These are phyloP conservation scores for Arthrobotrys megalospora DNA, from an alignment of 2,329 filamentous ascomycete genomes.

Conservation along the genomic window DNA sequence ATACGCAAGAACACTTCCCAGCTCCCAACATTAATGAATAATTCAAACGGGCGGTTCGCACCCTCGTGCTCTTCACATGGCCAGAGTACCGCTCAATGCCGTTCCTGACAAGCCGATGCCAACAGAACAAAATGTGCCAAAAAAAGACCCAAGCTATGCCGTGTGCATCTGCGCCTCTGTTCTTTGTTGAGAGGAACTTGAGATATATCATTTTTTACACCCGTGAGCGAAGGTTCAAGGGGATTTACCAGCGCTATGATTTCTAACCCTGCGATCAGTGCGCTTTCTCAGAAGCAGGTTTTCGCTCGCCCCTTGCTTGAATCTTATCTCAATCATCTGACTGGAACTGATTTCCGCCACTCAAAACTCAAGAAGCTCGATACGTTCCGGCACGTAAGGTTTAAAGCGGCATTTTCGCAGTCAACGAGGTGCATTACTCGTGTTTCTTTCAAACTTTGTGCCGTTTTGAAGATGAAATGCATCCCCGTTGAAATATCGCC, in stretches of 20 bases:
- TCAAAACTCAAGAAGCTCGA: neutral
- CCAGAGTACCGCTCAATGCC: slow-evolving; percentile 7
- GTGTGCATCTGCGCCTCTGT: slow-evolving; percentile 8
- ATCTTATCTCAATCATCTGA: slow-evolving; percentile 14
- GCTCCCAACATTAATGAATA: slow-evolving; percentile 11
- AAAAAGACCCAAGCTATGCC: slow-evolving; percentile 11
- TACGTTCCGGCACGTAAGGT: neutral
- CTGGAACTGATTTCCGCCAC: slow-evolving; percentile 13
- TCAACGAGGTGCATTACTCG: slow-evolving; percentile 13
- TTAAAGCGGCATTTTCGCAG: neutral
- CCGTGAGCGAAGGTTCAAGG: neutral
- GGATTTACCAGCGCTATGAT: slow-evolving; percentile 10
- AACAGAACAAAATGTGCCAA: slow-evolving; percentile 4
- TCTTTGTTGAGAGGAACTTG: slow-evolving; percentile 4
- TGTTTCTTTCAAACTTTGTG: neutral
- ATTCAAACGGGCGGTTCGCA: slow-evolving; percentile 9
- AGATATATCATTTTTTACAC: too few relatives aligned
- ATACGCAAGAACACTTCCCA: neutral
- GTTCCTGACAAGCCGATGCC: slow-evolving; percentile 31
- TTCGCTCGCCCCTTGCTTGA: slow-evolving; percentile 6
- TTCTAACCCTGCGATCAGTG: slow-evolving; percentile 13
- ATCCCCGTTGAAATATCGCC: slow-evolving; percentile 16
- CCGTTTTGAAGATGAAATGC: slow-evolving; percentile 2
- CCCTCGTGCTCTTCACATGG: slow-evolving; percentile 53
- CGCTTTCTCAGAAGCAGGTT: slow-evolving; percentile 14